Evolutionary conservation across 225 moss, liverwort and hornwort genomes (phyloP).

Genomic region (Sphagnum contortum): DNA sequence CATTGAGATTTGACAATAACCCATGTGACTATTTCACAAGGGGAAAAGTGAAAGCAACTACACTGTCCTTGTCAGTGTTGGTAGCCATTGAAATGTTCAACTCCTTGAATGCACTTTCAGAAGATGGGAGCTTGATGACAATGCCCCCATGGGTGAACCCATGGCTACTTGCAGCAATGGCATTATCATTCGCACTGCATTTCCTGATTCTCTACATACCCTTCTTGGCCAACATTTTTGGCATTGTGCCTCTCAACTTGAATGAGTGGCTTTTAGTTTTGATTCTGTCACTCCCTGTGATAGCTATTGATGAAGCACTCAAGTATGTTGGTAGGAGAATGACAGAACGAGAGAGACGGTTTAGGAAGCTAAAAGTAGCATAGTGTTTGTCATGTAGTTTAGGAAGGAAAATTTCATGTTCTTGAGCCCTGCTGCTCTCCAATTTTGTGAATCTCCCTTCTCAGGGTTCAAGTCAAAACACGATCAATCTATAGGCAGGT

Average conservation of each 20-base stretch:
- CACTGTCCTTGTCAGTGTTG: conserved; percentile 52
- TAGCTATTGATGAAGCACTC: conserved; percentile 73
- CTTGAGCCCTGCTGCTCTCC: not conserved
- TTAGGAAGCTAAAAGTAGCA: conserved; percentile 54
- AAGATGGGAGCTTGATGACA: conserved; percentile 65
- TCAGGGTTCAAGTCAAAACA: no score
- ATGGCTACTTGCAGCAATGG: conserved; percentile 67
- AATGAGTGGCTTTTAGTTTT: conserved; percentile 92
- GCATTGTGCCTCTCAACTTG: conserved; percentile 76
- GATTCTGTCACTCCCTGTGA: conserved; percentile 77
- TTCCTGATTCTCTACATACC: conserved; percentile 80
- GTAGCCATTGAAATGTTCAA: conserved; percentile 88
- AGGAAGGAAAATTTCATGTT: no score
- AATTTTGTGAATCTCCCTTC: not conserved
- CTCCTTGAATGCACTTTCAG: conserved; percentile 80
- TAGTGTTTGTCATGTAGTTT: not conserved
- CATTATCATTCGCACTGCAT: conserved; percentile 70
- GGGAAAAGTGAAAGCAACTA: conserved; percentile 85
- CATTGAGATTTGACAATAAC: conserved; percentile 47
- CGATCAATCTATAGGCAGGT: no score
- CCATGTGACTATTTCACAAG: conserved; percentile 78
- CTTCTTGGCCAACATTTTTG: conserved; percentile 66
- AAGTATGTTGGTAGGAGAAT: conserved; percentile 80
- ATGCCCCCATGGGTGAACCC: conserved; percentile 86
- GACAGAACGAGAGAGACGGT: conserved; percentile 45